phyloP scores from a whole-genome alignment of 371 early-diverging fungal genomes.

The Nematocida ironsii region DNA sequence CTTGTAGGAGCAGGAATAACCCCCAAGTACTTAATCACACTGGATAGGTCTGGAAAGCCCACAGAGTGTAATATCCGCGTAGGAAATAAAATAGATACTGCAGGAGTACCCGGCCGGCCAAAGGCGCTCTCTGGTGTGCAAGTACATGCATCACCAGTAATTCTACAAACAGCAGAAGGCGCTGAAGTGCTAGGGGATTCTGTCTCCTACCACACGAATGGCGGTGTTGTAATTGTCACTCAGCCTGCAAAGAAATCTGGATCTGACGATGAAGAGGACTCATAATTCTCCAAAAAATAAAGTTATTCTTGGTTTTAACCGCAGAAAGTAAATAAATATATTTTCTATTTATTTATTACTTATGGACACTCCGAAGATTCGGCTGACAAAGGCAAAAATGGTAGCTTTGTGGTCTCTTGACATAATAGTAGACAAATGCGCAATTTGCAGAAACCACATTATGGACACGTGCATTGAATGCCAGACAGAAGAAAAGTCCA shows the following conservation, averaged over 20 bases:
- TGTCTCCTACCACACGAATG: slow-evolving; percentile 13
- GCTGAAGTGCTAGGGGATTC: slow-evolving; percentile 75
- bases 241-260: neutral
- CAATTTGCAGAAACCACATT: slow-evolving; percentile 98
- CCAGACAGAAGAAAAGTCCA: slow-evolving; percentile 75
- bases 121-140: slow-evolving; percentile 96
- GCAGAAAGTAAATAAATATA: neutral
- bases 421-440: slow-evolving; percentile 95
- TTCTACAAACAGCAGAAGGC: slow-evolving; percentile 86
- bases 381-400: slow-evolving; percentile 62
- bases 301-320: too few relatives aligned
- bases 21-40: slow-evolving; percentile 88
- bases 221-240: slow-evolving; percentile 14
- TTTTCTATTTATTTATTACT: slow-evolving; percentile 33
- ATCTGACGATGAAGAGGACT: neutral
- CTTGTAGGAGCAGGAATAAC: slow-evolving; percentile 84
- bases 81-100: slow-evolving; percentile 89
- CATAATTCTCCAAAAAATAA: too few relatives aligned
- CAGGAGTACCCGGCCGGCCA: slow-evolving; percentile 95
- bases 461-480: slow-evolving; percentile 89
- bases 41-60: slow-evolving; percentile 73
- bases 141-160: slow-evolving; percentile 90
- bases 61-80: slow-evolving; percentile 85
- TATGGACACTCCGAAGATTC: slow-evolving; percentile 57
- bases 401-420: slow-evolving; percentile 73